Evolutionary conservation across 2,329 filamentous ascomycete species (phyloP), one percentile per base, ranked within the genome.

Genomic region (Colletotrichum sublineola): DNA sequence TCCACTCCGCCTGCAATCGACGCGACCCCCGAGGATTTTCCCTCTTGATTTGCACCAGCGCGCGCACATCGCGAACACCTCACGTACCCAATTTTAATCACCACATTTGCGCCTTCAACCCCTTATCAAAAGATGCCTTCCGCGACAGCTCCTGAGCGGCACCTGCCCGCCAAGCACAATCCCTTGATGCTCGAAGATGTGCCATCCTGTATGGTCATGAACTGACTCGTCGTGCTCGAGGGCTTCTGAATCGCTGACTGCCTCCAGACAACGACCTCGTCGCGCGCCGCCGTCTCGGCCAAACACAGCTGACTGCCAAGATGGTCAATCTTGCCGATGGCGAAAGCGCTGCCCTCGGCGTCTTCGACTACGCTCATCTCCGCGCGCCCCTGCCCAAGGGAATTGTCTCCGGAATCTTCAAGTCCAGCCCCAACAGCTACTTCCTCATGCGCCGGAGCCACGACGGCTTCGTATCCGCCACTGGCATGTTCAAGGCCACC

Each of bases 301-400:
- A 97, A 84, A 99, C 96, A 33, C 93, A 97, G 82, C 88, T 99
- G 75, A 91, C 92, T 12, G 91, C 95, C 64, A 96, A 95, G 84
- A 91, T 94, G 78, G 91, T 92, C 44, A 91, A 93, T 77, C 85
- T 92, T n/a, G 90, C 91, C 81, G 92, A 94, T 75, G 90, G 91
- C 68, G 94, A 94, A 80, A 86, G 90, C 58, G 88, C 92, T 76
- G 91, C 92, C 76, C 86, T 96, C 73, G 94, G 94, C 63, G 90
- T 92, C 58, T 97, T 99, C 81, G 96, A 98, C 83, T 99, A 99
- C 82, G 96, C 95, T 75, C 96, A 99, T 81, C 88, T 99, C 62
- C 93, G 96, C 79, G 96, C 95, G 73, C 96, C 96, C 18, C 85
- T 99, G 58, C 96, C 96, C 62, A 96, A 95, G 82, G 95, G 96